phyloP scores from a whole-genome alignment of 2,329 filamentous ascomycete genomes.

The Lasiodiplodia sp. region DNA sequence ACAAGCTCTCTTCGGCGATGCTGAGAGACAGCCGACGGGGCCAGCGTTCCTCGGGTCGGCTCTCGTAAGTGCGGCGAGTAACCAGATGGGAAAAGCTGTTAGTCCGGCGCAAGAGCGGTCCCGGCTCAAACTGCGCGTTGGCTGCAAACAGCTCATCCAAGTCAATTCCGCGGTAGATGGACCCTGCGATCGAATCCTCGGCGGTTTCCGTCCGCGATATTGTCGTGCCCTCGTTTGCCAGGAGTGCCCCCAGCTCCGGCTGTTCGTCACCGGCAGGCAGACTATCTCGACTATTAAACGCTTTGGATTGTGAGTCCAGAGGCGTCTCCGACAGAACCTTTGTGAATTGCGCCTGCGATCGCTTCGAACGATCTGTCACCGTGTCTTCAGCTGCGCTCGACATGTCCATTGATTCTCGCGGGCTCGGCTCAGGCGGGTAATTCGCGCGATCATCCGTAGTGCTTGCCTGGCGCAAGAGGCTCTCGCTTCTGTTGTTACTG shows the following conservation, averaged over 20 bases:
- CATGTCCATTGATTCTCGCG: slow-evolving; percentile 24
- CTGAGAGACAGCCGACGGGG: slow-evolving; percentile 78
- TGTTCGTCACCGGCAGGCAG: slow-evolving; percentile 33
- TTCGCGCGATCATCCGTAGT: slow-evolving; percentile 1
- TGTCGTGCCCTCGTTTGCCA: slow-evolving; percentile 33
- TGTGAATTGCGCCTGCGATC: slow-evolving; percentile 30
- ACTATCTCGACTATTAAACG: slow-evolving; percentile 35
- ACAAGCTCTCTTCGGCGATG: slow-evolving; percentile 75
- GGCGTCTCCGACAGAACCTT: slow-evolving; percentile 46
- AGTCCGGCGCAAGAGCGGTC: slow-evolving; percentile 67
- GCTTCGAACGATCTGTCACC: slow-evolving; percentile 5
- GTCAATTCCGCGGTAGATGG: slow-evolving; percentile 66
- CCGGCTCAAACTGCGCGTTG: slow-evolving; percentile 52
- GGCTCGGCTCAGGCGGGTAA: slow-evolving; percentile 21
- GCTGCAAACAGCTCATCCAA: slow-evolving; percentile 61
- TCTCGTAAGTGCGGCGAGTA: slow-evolving; percentile 18
- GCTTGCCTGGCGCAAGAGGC: slow-evolving; percentile 1
- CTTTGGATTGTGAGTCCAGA: slow-evolving; percentile 37
- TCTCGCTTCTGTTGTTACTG: slow-evolving; percentile 17
- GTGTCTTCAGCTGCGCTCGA: slow-evolving; percentile 24
- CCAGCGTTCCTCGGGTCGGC: slow-evolving; percentile 58
- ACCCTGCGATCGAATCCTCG: slow-evolving; percentile 65
- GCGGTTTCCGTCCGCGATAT: slow-evolving; percentile 49
- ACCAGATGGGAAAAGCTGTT: slow-evolving; percentile 59
- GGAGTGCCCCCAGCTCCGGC: slow-evolving; percentile 34